These are phyloP conservation scores for Candida pseudoglaebosa DNA, from an alignment of 805 yeast genomes.

Conservation along the genomic window DNA sequence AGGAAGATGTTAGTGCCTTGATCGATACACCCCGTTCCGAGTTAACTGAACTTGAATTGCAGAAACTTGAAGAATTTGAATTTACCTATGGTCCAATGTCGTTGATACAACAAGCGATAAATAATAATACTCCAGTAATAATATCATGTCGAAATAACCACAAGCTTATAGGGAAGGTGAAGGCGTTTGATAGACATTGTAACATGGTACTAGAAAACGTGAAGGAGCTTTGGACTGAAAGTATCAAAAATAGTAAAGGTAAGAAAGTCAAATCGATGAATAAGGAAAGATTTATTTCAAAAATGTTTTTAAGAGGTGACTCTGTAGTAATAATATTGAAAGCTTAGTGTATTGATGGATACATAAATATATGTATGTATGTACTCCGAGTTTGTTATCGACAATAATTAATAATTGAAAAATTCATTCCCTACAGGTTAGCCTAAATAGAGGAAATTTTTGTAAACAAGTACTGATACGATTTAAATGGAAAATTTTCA, in stretches of 20 bases:
- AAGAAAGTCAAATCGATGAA: constrained; percentile 64
- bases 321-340: constrained; percentile 82
- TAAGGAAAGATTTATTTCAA: constrained; percentile 72
- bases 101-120: constrained; percentile 77
- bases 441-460: no score
- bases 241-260: constrained; percentile 59
- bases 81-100: constrained; percentile 87
- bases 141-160: constrained; percentile 92
- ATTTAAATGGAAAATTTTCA: no score
- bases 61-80: constrained; percentile 83
- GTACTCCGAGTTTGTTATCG: no score
- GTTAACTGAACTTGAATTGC: constrained; percentile 73
- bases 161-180: constrained; percentile 82
- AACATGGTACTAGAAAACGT: constrained; percentile 91
- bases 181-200: constrained; percentile 94
- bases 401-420: no score
- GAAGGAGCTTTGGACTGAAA: constrained; percentile 78
- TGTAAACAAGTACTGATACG: no score
- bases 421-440: no score
- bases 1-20: constrained; percentile 46
- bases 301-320: constrained; percentile 92
- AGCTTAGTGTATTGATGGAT: no score
- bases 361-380: no score
- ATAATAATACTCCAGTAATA: constrained; percentile 69
- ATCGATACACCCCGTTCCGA: constrained; percentile 75